Percentiles rank a stretch among this genome's conserved stretches.
These are phyloP conservation scores for Lactarius pseudohatsudake DNA, from an alignment of 768 basidiomycete species.

Conservation along the genomic window DNA sequence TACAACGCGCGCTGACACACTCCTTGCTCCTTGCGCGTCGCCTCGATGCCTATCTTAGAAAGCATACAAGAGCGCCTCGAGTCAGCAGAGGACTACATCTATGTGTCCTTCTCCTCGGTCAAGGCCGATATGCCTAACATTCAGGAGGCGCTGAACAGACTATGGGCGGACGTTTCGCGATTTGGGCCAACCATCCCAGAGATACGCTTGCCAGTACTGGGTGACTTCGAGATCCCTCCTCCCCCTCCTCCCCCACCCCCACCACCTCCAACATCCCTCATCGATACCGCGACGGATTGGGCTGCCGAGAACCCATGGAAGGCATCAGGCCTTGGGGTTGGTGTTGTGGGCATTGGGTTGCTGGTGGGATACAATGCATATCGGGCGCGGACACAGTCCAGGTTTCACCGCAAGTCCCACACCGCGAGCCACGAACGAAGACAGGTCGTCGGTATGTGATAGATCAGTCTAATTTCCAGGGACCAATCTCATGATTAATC, in stretches of 20 bases:
- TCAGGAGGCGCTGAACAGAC: constrained; percentile 61
- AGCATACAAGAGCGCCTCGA: constrained; percentile 42
- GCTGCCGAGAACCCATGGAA: constrained; percentile 60
- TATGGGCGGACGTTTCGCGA: constrained; percentile 79
- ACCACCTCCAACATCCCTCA: constrained; percentile 44
- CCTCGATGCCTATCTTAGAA: constrained; percentile 26
- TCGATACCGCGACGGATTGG: constrained; percentile 53
- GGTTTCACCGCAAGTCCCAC: constrained; percentile 30
- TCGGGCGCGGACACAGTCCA: constrained; percentile 30
- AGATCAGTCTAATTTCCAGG: constrained; percentile 14
- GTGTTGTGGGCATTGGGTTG: constrained; percentile 60
- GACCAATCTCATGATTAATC: constrained; percentile 14
- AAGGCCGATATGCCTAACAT: constrained; percentile 62
- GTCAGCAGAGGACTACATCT: constrained; percentile 69
- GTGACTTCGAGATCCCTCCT: constrained; percentile 71
- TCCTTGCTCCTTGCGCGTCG: neutral
- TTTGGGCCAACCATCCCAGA: constrained; percentile 59
- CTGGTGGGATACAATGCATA: constrained; percentile 53
- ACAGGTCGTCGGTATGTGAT: constrained; percentile 45
- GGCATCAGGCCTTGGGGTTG: constrained; percentile 51
- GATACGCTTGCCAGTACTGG: constrained; percentile 62
- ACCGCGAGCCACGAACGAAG: constrained; percentile 41
- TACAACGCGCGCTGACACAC: neutral
- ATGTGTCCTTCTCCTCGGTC: constrained; percentile 53
- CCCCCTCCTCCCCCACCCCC: constrained; percentile 54